Evolutionary conservation across 2,329 filamentous ascomycete species (phyloP).

Genomic region (Alternaria alternata): DNA sequence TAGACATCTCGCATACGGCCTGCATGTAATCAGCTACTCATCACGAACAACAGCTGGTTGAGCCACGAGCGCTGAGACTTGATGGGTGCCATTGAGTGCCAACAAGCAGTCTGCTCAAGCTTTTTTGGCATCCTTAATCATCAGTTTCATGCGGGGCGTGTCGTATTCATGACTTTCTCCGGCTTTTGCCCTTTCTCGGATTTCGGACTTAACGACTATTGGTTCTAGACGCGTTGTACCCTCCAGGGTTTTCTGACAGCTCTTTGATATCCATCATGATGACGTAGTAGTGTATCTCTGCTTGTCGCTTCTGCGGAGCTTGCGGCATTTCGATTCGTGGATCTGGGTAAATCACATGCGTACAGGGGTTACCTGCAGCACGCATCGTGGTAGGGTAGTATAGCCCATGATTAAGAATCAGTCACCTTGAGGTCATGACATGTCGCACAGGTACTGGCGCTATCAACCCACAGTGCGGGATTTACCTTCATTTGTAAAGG

Average conservation of each 20-base stretch:
- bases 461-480: not conserved
- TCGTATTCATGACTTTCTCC: not conserved
- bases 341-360: not conserved
- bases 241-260: not conserved
- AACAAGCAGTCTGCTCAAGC: not conserved
- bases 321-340: constrained; percentile 12
- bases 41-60: not conserved
- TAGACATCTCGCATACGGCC: not conserved
- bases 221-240: not conserved
- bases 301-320: not conserved
- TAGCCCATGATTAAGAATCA: constrained; percentile 13
- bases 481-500: not conserved
- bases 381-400: not conserved
- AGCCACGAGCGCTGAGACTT: not conserved
- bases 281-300: constrained; percentile 20
- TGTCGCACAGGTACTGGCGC: constrained; percentile 6
- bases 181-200: constrained; percentile 1
- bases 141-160: not conserved
- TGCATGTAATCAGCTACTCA: not conserved
- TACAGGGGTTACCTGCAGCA: constrained; percentile 13
- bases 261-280: constrained; percentile 20
- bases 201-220: not conserved
- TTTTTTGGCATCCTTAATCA: constrained; percentile 5
- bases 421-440: constrained; percentile 21
- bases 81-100: not conserved